Conservation (phyloP, 202 grass and related monocot species). For the Carex arenaria region DNA sequence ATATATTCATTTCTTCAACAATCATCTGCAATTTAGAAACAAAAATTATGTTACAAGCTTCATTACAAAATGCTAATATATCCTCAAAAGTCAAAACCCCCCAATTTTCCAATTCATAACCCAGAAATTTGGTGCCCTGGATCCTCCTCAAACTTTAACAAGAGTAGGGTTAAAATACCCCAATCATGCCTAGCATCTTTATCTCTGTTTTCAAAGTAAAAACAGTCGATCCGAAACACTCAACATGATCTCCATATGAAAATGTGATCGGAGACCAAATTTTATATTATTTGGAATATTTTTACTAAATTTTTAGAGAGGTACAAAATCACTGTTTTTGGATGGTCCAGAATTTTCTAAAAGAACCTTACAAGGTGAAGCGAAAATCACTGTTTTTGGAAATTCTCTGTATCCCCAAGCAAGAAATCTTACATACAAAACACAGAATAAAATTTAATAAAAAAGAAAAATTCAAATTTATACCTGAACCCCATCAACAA, state of each 20-base stretch:
- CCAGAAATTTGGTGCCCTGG: not conserved
- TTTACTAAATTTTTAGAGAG: too few relatives aligned
- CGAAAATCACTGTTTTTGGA: too few relatives aligned
- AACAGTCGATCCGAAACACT: too few relatives aligned
- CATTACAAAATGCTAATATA: not conserved
- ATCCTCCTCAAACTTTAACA: not conserved
- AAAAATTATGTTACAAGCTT: not conserved
- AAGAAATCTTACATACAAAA: constrained; percentile 7
- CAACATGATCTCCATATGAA: too few relatives aligned
- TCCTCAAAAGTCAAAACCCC: not conserved
- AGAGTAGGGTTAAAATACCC: too few relatives aligned
- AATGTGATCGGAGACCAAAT: too few relatives aligned
- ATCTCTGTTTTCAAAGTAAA: too few relatives aligned
- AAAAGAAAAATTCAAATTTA: not conserved
- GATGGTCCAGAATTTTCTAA: too few relatives aligned
- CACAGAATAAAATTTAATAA: not conserved
- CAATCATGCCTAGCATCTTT: too few relatives aligned
- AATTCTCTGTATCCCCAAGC: constrained; percentile 4
- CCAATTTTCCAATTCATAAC: not conserved
- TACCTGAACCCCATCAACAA: constrained; percentile 86
- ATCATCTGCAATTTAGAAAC: constrained; percentile 52
- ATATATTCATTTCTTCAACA: constrained; percentile 99
- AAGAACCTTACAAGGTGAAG: too few relatives aligned
- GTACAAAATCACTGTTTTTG: too few relatives aligned
- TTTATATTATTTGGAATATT: too few relatives aligned